Base-by-base conservation (phyloP, 495 filamentous ascomycete genomes). In the Neurospora sp. region DNA sequence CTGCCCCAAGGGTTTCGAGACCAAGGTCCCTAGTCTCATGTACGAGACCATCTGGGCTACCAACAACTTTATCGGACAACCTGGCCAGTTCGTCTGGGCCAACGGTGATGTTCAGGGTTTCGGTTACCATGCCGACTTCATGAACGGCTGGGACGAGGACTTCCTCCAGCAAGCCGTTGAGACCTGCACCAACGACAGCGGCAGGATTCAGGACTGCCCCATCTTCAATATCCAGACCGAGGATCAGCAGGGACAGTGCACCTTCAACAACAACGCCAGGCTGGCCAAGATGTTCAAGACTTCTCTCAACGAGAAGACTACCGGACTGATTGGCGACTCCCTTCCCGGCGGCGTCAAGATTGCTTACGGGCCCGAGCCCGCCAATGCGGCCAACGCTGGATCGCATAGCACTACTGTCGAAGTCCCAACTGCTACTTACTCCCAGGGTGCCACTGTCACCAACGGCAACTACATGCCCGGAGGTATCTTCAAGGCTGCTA, bases 21-120 rank as follows among this genome's bases (percentile, higher is more conserved):
- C 81, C 10, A 91, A 92, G 68, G 74, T 96, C 18, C 88, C 91
- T 3, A 89, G 89, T 41, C 85, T 98, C 10, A 91, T 97, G 80
- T 97, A 86, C 78, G 95, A 98, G 82, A 94, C 91, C 6, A 97
- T 97, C 77, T 97, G 90, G 89, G 82, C 90, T 75, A 96, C 94
- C 8, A 81, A 89, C 69, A 86, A 82, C 2, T 97, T 94, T 81
- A 82, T 82, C 16, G 90, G 89, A 31, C 78, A 86, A 53, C 80
- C 85, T 8, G 95, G 95, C 68, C 79, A 90, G 69, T 97, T 97
- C 75, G 84, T 94, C n/a, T 81, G 97, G 45, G 84, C 93, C 16
- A 93, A 94, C 74, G 94, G 94, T 72, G 95, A 98, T 76, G 87
- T 89, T 22, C 90, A 90, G 71, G 93, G 93, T 47, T 94, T 85